A percentile compares a stretch with the other conserved stretches of the same genome.
These are phyloP conservation scores for Porcisia deanei DNA, from an alignment of 208 protist genomes.

Conservation along the genomic window DNA sequence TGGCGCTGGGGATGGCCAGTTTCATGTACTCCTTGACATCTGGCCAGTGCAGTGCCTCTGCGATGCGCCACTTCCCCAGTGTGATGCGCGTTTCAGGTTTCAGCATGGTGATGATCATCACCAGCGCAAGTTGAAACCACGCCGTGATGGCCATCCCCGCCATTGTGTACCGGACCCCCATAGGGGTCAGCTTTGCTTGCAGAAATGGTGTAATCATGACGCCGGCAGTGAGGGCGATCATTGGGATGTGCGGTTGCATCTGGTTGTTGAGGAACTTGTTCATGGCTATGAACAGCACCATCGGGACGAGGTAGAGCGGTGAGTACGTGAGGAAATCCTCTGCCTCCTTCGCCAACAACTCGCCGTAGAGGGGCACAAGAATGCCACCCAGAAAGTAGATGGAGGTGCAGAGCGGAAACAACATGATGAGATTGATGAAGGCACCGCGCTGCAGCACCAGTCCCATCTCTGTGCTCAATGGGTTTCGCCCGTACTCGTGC, in stretches of 20 bases:
- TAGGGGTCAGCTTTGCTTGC: slow-evolving; percentile 70
- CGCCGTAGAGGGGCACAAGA: slow-evolving; percentile 62
- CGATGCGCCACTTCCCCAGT: slow-evolving; percentile 59
- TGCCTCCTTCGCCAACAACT: slow-evolving; percentile 46
- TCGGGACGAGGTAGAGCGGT: slow-evolving; percentile 62
- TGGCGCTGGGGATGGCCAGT: slow-evolving; percentile 77
- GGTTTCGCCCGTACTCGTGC: slow-evolving; percentile 81
- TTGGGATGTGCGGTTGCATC: slow-evolving; percentile 79
- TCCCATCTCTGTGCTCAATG: slow-evolving; percentile 67
- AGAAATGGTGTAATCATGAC: slow-evolving; percentile 65
- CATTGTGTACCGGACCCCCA: slow-evolving; percentile 85
- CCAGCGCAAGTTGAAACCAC: slow-evolving; percentile 69
- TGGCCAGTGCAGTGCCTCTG: slow-evolving; percentile 58
- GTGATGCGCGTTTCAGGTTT: slow-evolving; percentile 73
- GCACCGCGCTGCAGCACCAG: slow-evolving; percentile 78
- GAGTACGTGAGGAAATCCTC: slow-evolving; percentile 68
- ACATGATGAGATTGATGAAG: slow-evolving; percentile 69
- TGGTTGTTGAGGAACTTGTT: slow-evolving; percentile 89
- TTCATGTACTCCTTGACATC: slow-evolving; percentile 82
- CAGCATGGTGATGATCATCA: slow-evolving; percentile 62
- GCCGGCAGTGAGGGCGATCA: slow-evolving; percentile 78
- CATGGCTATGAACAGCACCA: slow-evolving; percentile 74
- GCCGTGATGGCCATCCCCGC: slow-evolving; percentile 78
- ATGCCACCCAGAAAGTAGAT: slow-evolving; percentile 55
- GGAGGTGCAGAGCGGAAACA: slow-evolving; percentile 51